Conservation (phyloP, 1,284 basidiomycete genomes). For the Pseudozyma sp. region DNA sequence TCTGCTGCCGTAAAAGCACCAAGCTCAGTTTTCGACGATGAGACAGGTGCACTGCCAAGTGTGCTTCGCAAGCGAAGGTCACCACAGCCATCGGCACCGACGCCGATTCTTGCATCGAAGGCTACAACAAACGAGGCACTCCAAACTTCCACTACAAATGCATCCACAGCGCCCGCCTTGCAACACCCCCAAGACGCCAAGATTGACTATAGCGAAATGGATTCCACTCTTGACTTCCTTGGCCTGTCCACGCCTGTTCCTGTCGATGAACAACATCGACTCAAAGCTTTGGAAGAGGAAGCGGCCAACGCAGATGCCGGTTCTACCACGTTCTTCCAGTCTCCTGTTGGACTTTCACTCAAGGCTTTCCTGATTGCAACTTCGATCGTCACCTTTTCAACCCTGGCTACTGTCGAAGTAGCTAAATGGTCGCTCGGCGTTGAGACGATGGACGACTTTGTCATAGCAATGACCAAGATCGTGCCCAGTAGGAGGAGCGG, state of each 20-base stretch:
- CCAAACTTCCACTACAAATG: neutral
- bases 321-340: constrained; percentile 28
- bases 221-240: constrained; percentile 46
- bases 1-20: constrained; percentile 15
- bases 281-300: constrained; percentile 20
- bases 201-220: constrained; percentile 51
- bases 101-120: neutral
- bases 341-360: constrained; percentile 44
- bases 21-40: constrained; percentile 47
- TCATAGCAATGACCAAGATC: constrained; percentile 41
- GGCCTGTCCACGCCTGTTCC: constrained; percentile 39
- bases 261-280: constrained; percentile 26
- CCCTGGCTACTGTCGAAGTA: constrained; percentile 26
- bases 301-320: neutral
- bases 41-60: constrained; percentile 24
- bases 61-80: constrained; percentile 24
- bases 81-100: neutral
- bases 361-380: constrained; percentile 52
- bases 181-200: constrained; percentile 16
- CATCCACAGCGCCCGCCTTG: constrained; percentile 7
- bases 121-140: neutral
- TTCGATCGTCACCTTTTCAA: constrained; percentile 28
- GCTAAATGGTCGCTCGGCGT: constrained; percentile 34
- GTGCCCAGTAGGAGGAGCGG: constrained; percentile 25
- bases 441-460: constrained; percentile 49